Base-by-base conservation (phyloP, 805 yeast genomes). In the Phaffomyces opuntiae region DNA sequence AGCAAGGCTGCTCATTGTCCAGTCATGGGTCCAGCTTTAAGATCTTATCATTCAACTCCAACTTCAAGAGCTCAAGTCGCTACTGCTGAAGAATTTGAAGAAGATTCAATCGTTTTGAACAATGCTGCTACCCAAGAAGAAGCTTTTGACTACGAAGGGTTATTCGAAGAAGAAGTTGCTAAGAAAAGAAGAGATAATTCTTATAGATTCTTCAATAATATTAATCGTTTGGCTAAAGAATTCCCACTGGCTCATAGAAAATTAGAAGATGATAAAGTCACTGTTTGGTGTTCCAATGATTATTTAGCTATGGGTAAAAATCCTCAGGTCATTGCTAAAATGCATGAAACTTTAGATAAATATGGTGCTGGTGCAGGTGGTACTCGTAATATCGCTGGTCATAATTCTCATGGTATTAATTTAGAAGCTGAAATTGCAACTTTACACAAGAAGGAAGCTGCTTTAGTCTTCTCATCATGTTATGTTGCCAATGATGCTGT, bases 301-400 rank as follows among this genome's bases (percentile, higher is more conserved):
- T 93, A 93, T 65, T 74, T 93, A 50, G 97, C 98, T 12, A 87
- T 93, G 93, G 91, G 96, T 43, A 81, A 79, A 59, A 86, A 91
- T 63, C 75, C 75, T 51, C 70, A 74, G 51, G 91, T 91, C 38
- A 69, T 88, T 49, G 68, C 77, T 16, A 80, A 80, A 46, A 93
- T 91, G 91, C 83, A 83, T 56, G 63, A 72, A 41, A 81, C 95
- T 16, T 74, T 93, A 65, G 85, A 84, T 57, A 80, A 78, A 69
- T 93, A 93, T 64, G 99, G 99, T 58, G 85, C 96, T 5, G 99
- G 99, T 57, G 96, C 99, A 9, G 99, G 99, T 61, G 99, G 99
- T 56, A 93, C 99, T 41, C 78, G 99, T 62, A 93, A 93, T 69
- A 93, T 93, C 64, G 99, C 99, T 2, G 99, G 99, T 51, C 99